phyloP scores from a whole-genome alignment of 108 stramenopile genomes.

The Skeletonema tropicum region DNA sequence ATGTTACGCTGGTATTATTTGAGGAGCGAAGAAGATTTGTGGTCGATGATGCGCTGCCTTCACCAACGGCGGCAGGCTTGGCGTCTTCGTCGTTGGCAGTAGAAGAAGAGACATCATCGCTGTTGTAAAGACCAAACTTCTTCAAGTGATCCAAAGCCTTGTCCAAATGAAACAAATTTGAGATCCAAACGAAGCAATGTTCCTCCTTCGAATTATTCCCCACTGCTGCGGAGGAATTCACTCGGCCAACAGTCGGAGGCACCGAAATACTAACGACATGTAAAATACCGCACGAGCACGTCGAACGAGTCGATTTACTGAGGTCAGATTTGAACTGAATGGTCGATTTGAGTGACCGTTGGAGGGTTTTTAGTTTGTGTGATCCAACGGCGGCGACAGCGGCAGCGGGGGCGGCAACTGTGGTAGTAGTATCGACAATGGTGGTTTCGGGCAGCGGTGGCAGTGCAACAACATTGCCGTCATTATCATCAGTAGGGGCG shows the following conservation, averaged over 20 bases:
- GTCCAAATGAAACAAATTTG: neutral
- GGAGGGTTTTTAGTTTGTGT: neutral
- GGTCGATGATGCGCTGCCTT: too few relatives aligned
- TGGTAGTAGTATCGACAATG: neutral
- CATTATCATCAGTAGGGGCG: neutral
- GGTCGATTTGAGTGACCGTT: neutral
- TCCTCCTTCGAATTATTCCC: constrained; percentile 8
- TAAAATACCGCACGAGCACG: neutral
- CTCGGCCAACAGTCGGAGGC: neutral
- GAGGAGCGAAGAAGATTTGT: too few relatives aligned
- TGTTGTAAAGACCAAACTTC: constrained; percentile 8
- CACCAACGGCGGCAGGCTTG: neutral
- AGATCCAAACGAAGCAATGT: constrained; percentile 23
- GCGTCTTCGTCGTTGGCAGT: neutral
- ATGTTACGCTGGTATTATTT: neutral
- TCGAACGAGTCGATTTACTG: neutral
- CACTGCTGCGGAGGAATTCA: neutral
- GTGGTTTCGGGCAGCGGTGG: neutral
- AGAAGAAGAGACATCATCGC: neutral
- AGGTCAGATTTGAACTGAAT: constrained; percentile 10
- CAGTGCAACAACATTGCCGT: neutral
- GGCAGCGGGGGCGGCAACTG: neutral
- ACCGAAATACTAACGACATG: neutral
- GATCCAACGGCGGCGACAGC: neutral
- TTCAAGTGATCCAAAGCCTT: constrained; percentile 7